Evolutionary conservation across 495 filamentous ascomycete genomes (phyloP).

Genomic region (Xylaria telfairii): DNA sequence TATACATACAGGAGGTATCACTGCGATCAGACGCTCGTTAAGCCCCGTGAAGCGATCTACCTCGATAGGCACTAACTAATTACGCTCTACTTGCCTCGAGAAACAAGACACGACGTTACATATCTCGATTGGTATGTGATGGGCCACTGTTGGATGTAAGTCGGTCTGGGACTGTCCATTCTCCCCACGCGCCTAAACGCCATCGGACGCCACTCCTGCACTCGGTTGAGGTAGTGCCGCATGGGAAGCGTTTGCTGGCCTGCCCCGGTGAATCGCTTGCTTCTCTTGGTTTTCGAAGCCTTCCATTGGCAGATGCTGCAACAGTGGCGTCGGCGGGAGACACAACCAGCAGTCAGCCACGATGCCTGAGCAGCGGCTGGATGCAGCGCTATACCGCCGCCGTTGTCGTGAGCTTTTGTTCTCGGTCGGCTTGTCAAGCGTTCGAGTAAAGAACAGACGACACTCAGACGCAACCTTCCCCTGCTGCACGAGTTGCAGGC

Average conservation of each 20-base stretch:
- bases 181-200: constrained; percentile 12
- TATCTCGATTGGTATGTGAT: background rate
- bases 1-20: no score
- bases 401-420: background rate
- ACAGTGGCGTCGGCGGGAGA: constrained; percentile 17
- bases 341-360: constrained; percentile 13
- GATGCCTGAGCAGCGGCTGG: constrained; percentile 14
- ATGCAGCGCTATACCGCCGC: constrained; percentile 15
- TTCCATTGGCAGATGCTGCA: constrained; percentile 8
- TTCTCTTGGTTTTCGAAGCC: background rate
- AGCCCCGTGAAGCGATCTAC: background rate
- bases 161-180: background rate
- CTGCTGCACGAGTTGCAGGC: constrained; percentile 8
- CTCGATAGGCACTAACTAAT: background rate
- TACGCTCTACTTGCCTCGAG: background rate
- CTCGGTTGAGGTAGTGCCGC: constrained; percentile 14
- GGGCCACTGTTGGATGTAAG: constrained; percentile 1
- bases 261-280: background rate
- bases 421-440: background rate
- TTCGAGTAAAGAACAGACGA: background rate
- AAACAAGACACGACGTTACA: constrained; percentile 20
- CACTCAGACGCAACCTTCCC: background rate
- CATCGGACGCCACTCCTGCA: constrained; percentile 18
- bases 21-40: constrained; percentile 13
- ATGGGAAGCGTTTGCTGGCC: background rate